A percentile compares a stretch with the other conserved stretches of the same genome.
Evolutionary conservation across 352 stramenopile species (phyloP).

Genomic region (Phytophthora ohioensis): DNA sequence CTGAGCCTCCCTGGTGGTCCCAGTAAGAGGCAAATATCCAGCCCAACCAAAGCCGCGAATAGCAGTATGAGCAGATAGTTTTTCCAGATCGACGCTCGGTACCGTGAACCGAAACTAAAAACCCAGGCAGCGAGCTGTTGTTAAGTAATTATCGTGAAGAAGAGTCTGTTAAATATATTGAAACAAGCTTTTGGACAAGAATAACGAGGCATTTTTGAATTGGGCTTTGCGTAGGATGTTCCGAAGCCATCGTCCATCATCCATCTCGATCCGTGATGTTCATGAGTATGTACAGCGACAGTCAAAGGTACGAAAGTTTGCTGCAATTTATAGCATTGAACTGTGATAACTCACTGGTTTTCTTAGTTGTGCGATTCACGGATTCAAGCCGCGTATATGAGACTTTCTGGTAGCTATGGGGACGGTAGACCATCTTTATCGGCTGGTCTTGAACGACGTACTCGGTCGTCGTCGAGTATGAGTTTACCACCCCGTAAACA

Average conservation of each 20-base stretch:
- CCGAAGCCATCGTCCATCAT: neutral
- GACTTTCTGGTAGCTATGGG: slow-evolving; percentile 11
- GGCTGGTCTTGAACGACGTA: neutral
- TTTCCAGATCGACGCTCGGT: slow-evolving; percentile 51
- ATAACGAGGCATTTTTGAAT: neutral
- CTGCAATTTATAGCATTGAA: neutral
- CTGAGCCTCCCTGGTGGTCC: slow-evolving; percentile 46
- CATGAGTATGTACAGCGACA: slow-evolving; percentile 24
- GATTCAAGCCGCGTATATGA: slow-evolving; percentile 32
- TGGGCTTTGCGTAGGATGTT: no score
- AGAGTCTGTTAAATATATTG: neutral
- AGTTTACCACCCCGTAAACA: slow-evolving; percentile 11
- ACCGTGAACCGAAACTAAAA: slow-evolving; percentile 55
- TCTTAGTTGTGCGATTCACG: slow-evolving; percentile 31
- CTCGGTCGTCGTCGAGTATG: slow-evolving; percentile 16
- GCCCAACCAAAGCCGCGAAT: slow-evolving; percentile 30
- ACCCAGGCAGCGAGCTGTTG: slow-evolving; percentile 40
- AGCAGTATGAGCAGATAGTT: slow-evolving; percentile 51
- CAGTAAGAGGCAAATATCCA: slow-evolving; percentile 51
- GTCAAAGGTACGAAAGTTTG: slow-evolving; percentile 11
- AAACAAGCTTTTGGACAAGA: neutral
- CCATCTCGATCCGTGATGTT: slow-evolving; percentile 26
- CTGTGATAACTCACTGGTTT: neutral
- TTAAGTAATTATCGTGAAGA: slow-evolving; percentile 45
- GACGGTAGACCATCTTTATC: neutral